These are phyloP conservation scores for Trypethelium eluteriae DNA, from an alignment of 495 filamentous ascomycete species.

Conservation along the genomic window DNA sequence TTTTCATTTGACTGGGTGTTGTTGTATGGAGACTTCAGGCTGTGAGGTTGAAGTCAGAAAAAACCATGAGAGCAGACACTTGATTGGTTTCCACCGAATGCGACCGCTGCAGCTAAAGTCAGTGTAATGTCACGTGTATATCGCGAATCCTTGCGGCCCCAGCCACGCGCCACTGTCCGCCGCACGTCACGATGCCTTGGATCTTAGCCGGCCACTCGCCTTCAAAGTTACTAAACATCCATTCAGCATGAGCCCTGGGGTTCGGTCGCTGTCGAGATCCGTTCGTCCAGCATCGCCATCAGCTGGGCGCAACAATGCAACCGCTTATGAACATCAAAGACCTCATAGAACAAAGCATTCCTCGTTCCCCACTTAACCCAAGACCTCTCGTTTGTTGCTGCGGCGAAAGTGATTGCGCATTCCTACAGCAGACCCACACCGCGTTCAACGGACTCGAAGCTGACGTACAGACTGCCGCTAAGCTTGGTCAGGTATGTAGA, in stretches of 20 bases:
- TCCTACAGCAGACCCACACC: slow-evolving; percentile 67
- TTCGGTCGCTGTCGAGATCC: neutral
- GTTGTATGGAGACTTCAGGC: too few species aligned
- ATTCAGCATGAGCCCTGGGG: neutral
- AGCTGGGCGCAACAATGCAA: slow-evolving; percentile 4
- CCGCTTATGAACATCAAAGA: slow-evolving; percentile 9
- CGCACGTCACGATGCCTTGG: neutral
- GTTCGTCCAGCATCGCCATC: neutral
- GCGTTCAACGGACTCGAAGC: slow-evolving; percentile 74
- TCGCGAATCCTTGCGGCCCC: slow-evolving; percentile 4
- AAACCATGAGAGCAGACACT: too few species aligned
- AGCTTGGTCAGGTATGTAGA: slow-evolving; percentile 74
- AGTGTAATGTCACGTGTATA: neutral
- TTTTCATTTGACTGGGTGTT: too few species aligned
- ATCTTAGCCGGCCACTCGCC: neutral
- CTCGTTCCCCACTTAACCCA: neutral
- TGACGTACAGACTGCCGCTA: slow-evolving; percentile 75
- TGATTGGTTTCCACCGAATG: too few species aligned
- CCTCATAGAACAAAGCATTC: slow-evolving; percentile 11
- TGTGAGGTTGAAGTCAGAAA: too few species aligned
- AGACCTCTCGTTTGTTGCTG: slow-evolving; percentile 61
- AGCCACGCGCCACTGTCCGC: neutral
- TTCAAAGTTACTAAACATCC: neutral
- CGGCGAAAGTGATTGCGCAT: slow-evolving; percentile 69
- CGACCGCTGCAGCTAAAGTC: too few species aligned